Percentiles rank a stretch among this genome's conserved stretches.
These are phyloP conservation scores for Rhodomyrtus tomentosa DNA, from an alignment of 345 rosid genomes.

Conservation along the genomic window DNA sequence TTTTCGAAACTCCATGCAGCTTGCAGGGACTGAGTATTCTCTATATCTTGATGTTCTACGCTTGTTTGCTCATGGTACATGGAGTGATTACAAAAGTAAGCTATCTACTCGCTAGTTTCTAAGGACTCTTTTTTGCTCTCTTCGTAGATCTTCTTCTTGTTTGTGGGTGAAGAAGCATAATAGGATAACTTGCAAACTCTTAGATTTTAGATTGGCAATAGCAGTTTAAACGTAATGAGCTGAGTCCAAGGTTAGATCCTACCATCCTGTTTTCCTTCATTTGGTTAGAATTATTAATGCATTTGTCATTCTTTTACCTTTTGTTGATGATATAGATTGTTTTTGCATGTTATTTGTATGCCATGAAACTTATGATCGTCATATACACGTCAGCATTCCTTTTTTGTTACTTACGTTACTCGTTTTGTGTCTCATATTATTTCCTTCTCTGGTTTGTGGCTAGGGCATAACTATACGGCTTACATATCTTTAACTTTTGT, in stretches of 20 bases:
- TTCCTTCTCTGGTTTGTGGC: background rate
- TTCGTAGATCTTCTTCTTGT: background rate
- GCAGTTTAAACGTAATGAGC: background rate
- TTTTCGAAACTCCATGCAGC: constrained; percentile 36
- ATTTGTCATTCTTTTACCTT: background rate
- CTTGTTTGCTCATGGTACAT: constrained; percentile 87
- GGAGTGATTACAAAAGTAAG: constrained; percentile 90
- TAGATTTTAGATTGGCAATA: background rate
- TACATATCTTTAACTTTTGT: background rate
- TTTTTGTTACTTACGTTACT: background rate
- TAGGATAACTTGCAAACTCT: background rate
- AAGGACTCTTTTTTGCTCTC: background rate
- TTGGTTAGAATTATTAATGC: background rate
- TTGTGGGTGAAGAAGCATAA: background rate
- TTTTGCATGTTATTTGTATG: background rate
- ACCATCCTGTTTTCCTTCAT: background rate
- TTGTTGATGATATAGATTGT: background rate
- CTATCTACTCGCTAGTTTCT: background rate
- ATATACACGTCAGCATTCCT: background rate
- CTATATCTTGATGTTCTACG: constrained; percentile 46
- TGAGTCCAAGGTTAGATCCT: background rate
- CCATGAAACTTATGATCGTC: background rate
- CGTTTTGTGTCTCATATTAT: background rate
- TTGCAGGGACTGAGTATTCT: constrained; percentile 61
- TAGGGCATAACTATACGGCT: background rate